Evolutionary conservation across 2,329 filamentous ascomycete genomes (phyloP).

Genomic region (Aspergillus japonicus): DNA sequence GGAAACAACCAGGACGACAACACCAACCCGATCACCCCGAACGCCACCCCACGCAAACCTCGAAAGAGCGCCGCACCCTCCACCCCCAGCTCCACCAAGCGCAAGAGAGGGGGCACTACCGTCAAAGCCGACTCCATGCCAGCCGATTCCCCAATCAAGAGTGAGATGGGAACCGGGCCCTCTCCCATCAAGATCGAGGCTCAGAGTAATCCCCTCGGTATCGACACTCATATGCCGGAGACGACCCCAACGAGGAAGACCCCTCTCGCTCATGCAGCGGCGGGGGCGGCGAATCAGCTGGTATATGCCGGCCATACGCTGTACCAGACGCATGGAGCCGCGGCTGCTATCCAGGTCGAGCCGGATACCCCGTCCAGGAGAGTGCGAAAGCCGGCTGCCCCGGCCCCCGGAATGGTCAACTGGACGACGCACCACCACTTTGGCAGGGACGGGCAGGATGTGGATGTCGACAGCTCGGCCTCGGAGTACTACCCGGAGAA

Average conservation of each 20-base stretch:
- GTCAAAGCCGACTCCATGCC: constrained; percentile 1
- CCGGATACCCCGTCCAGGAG: constrained; percentile 19
- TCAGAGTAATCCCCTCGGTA: not conserved
- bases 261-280: not conserved
- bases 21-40: not conserved
- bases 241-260: constrained; percentile 1
- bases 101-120: constrained; percentile 15
- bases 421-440: constrained; percentile 13
- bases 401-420: constrained; percentile 19
- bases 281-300: not conserved
- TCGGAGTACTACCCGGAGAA: constrained; percentile 23
- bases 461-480: constrained; percentile 19
- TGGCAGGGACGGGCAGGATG: constrained; percentile 2
- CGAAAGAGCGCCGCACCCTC: constrained; percentile 8
- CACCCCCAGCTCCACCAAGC: constrained; percentile 19
- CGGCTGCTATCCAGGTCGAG: not conserved
- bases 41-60: constrained; percentile 15
- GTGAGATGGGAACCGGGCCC: not conserved
- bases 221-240: not conserved
- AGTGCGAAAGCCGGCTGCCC: constrained; percentile 18
- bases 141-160: not conserved
- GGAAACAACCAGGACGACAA: not conserved
- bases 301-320: not conserved
- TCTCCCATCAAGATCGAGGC: constrained; percentile 16
- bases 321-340: not conserved